Evolutionary conservation across 306 rosid genomes (phyloP), one percentile per base, ranked within the genome.

Genomic region (Phaseolus lunatus): DNA sequence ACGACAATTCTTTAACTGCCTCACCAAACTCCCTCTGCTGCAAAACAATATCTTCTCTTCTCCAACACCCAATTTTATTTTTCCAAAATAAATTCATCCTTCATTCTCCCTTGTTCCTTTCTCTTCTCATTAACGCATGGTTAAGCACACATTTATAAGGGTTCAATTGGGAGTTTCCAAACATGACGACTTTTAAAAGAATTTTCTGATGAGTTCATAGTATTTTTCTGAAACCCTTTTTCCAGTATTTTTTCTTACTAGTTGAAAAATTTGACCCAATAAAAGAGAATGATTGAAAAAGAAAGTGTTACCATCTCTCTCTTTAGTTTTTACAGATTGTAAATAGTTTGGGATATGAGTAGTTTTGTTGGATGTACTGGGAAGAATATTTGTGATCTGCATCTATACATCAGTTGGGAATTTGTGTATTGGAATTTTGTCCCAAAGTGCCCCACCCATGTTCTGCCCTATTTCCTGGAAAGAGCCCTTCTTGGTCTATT

Each of bases 401-500:
- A 9, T 39, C 44, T 9, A 15, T 5, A 61, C 8, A 11, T 19
- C 15, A 22, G 4, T 3, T 13, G n/a, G 18, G 20, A 66, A 52
- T 35, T 77, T 67, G 12, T 59, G 7, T 18, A 11, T 2, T 47
- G 77, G 79, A 67, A 70, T 45, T 71, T 68, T 80, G 81, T 80
- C 80, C 63, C 41, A 56, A 52, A 6, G 37, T 63, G 80, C 26
- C 77, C 81, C 75, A 67, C 81, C 75, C 76, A 75, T 70, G 71
- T 70, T 79, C 82, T 69, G 52, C 2, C 77, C 75, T 70, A 72
- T 80, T 89, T 86, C 87, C 13, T 9, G 44, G 89, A 85, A 83
- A 77, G 65, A 56, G 15, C 79, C 76, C 4, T 4, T 74, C 23
- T 67, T 33, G 81, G 19, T 23, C 58, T 73, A n/a, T 66, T 72